A percentile compares a stretch with the other conserved stretches of the same genome.
Evolutionary conservation across 306 rosid genomes (phyloP).

Genomic region (Vigna nakashimae): DNA sequence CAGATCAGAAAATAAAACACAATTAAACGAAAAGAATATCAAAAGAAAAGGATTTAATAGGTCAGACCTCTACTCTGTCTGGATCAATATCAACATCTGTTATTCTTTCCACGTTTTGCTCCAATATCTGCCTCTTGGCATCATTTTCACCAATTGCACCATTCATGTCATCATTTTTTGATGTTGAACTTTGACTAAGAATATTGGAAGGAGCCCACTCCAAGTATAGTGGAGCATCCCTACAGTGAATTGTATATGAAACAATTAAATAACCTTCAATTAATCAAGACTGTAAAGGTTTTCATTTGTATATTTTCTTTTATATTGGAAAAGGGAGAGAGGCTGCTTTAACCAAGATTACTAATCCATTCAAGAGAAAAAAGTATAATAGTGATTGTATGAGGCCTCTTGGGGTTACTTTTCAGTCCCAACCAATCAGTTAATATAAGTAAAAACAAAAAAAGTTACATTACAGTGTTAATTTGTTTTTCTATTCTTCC

Average conservation of each 20-base stretch:
- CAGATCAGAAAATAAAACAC: constrained; percentile 20
- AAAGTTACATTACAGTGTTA: not conserved
- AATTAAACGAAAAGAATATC: constrained; percentile 12
- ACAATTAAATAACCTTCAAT: constrained; percentile 38
- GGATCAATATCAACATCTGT: constrained; percentile 76
- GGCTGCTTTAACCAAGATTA: constrained; percentile 2
- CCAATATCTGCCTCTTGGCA: constrained; percentile 65
- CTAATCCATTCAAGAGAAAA: not conserved
- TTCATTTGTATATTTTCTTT: not conserved
- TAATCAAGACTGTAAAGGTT: constrained; percentile 23
- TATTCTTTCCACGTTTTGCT: constrained; percentile 69
- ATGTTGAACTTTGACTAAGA: constrained; percentile 60
- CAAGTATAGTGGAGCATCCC: constrained; percentile 92
- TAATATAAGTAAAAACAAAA: not conserved
- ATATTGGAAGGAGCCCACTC: constrained; percentile 92
- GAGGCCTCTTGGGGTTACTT: constrained; percentile 16
- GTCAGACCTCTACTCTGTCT: constrained; percentile 90
- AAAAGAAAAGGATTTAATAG: constrained; percentile 8
- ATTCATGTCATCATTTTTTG: constrained; percentile 53
- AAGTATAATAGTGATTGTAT: not conserved
- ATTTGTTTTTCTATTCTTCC: not conserved
- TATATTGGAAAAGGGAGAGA: not conserved
- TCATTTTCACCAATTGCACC: constrained; percentile 64
- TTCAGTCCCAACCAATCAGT: not conserved
- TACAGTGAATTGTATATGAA: constrained; percentile 43